Conservation (phyloP, 75 land plant genomes). For the Pseudotsuga menziesii region DNA sequence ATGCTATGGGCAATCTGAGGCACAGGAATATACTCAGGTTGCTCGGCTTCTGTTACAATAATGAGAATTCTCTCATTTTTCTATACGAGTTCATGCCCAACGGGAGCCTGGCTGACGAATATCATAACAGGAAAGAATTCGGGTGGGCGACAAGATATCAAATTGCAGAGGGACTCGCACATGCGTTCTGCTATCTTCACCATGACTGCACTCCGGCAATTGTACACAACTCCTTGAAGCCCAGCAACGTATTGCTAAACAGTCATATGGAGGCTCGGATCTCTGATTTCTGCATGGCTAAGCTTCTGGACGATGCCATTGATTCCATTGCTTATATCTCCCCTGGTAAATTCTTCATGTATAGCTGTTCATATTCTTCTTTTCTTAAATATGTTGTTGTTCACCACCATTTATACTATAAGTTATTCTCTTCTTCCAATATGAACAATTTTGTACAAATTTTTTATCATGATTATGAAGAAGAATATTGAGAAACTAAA, state of each 20-base stretch:
- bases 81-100: slow-evolving; percentile 94
- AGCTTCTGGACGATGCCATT: slow-evolving; percentile 5
- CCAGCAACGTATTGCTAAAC: slow-evolving; percentile 75
- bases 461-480: too few relatives aligned
- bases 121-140: slow-evolving; percentile 41
- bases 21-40: slow-evolving; percentile 90
- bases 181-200: slow-evolving; percentile 78
- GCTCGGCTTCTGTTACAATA: slow-evolving; percentile 83
- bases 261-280: slow-evolving; percentile 81
- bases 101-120: slow-evolving; percentile 64
- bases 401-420: too few relatives aligned
- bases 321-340: too few relatives aligned
- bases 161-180: slow-evolving; percentile 76
- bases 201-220: slow-evolving; percentile 75
- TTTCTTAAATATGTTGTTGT: too few relatives aligned
- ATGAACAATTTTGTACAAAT: too few relatives aligned
- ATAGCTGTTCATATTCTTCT: too few relatives aligned
- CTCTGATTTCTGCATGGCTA: slow-evolving; percentile 91
- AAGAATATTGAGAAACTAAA: too few relatives aligned
- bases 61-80: slow-evolving; percentile 60
- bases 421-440: too few relatives aligned
- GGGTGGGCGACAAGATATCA: slow-evolving; percentile 69
- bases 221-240: slow-evolving; percentile 79
- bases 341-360: too few relatives aligned
- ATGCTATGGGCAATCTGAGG: too few relatives aligned